phyloP scores from a whole-genome alignment of 768 basidiomycete species.

The Daedalea quercina region DNA sequence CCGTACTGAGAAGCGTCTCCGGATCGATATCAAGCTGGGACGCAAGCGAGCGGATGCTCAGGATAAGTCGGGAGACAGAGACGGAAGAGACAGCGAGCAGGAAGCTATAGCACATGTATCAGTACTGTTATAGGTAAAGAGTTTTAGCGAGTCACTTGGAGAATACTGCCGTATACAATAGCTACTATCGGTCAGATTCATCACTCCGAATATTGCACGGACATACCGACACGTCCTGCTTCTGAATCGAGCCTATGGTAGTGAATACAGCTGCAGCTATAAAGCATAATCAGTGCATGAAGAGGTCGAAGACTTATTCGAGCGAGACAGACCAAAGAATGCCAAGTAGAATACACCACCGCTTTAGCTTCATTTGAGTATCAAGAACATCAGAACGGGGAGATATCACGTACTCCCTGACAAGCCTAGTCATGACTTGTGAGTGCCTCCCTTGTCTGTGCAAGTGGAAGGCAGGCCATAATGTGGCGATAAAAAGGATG shows the following conservation, averaged over 20 bases:
- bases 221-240: background rate
- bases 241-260: conserved; percentile 6
- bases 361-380: background rate
- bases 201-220: too few species aligned
- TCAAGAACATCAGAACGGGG: background rate
- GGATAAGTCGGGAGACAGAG: conserved; percentile 31
- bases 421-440: conserved; percentile 7
- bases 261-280: conserved; percentile 10
- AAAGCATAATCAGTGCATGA: background rate
- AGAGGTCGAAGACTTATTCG: background rate
- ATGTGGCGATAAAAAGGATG: conserved; percentile 12
- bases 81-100: conserved; percentile 17
- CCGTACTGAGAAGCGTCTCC: conserved; percentile 37
- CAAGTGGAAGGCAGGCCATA: conserved; percentile 6
- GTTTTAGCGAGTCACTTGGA: conserved; percentile 3
- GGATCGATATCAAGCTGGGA: conserved; percentile 32
- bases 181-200: background rate
- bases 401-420: conserved; percentile 7
- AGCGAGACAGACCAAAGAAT: conserved; percentile 6
- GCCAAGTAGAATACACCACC: conserved; percentile 14
- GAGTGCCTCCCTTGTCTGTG: conserved; percentile 6
- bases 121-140: background rate
- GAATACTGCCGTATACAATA: background rate
- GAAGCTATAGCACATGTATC: conserved; percentile 1
- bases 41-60: conserved; percentile 36